Evolutionary conservation across 106 monocot species (phyloP), one percentile per base, ranked within the genome.

Genomic region (Gastrodia elata): DNA sequence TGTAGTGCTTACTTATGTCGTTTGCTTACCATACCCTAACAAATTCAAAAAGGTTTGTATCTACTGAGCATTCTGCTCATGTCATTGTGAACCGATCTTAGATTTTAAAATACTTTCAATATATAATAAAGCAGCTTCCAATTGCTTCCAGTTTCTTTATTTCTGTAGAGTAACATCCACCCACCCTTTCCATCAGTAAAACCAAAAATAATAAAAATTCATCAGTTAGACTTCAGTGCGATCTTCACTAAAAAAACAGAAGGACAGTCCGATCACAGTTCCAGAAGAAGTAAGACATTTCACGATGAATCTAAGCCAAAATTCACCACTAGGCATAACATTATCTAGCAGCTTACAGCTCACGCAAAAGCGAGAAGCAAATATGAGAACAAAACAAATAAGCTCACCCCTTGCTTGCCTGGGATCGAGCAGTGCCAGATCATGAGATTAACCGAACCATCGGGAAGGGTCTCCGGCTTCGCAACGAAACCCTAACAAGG

Each of bases 361-460:
- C 40, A 69, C 40, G 2, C 16, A n/a, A n/a, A n/a, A n/a, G n/a
- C n/a, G n/a, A 40, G 48, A 4, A 72, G 36, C 11, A 14, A 26
- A 56, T 3, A 39, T 22, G 49, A 26, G 41, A 25, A 64, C 27
- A 16, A 3, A 36, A 61, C 27, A 1, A 77, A 70, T 11, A 28
- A 36, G 24, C 20, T 73, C 74, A 90, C 90, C 77, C 87, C 87
- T 28, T 80, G 73, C 74, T 90, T 90, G 0, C 90, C 90, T 18
- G 87, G 90, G 28, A 91, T 84, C 40, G 65, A 77, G 71, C 87
- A 91, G 71, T 87, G 71, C 90, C 90, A 91, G 27, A 78, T 71
- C 90, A 91, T 91, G 52, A 91, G 76, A 68, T 91, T 91, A 15
- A 87, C 84, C 41, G 87, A 80, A 1, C 87, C 87, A 78, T 91